These are phyloP conservation scores for Lepidium africanum DNA, from an alignment of 345 rosid species.

Conservation along the genomic window DNA sequence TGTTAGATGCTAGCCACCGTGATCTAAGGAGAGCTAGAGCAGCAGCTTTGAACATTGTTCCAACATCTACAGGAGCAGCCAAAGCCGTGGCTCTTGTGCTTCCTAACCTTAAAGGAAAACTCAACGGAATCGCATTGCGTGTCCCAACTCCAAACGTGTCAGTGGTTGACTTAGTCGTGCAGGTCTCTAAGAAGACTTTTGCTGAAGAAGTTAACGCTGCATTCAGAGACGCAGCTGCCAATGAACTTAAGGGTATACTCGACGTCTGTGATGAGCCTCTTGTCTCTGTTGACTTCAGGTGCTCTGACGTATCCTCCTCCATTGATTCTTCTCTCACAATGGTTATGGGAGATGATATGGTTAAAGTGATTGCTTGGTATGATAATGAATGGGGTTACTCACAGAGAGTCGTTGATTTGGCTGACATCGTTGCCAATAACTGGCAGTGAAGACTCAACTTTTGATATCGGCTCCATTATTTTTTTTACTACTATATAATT, in stretches of 20 bases:
- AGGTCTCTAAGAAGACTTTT: conserved; percentile 88
- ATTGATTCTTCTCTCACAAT: conserved; percentile 86
- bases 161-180: conserved; percentile 92
- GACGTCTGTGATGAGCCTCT: conserved; percentile 99
- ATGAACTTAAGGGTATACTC: conserved; percentile 76
- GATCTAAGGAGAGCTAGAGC: conserved; percentile 97
- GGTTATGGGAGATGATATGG: conserved; percentile 99
- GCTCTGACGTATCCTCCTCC: conserved; percentile 85
- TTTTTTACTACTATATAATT: conserved; percentile 16
- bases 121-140: conserved; percentile 93
- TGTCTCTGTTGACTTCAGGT: conserved; percentile 94
- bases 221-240: conserved; percentile 81
- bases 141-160: conserved; percentile 98
- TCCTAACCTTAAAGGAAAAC: conserved; percentile 88
- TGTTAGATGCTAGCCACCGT: conserved; percentile 93
- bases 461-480: conserved; percentile 11
- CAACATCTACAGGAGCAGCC: conserved; percentile 97
- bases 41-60: conserved; percentile 94
- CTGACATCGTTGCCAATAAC: conserved; percentile 82
- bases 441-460: conserved; percentile 53
- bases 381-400: conserved; percentile 99
- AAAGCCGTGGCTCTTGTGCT: conserved; percentile 98
- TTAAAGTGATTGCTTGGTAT: conserved; percentile 98
- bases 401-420: conserved; percentile 97
- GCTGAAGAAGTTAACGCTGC: conserved; percentile 96